Percentiles rank a stretch among this genome's conserved stretches.
phyloP scores from a whole-genome alignment of 2,329 filamentous ascomycete genomes.

The Rutstroemia sp. region DNA sequence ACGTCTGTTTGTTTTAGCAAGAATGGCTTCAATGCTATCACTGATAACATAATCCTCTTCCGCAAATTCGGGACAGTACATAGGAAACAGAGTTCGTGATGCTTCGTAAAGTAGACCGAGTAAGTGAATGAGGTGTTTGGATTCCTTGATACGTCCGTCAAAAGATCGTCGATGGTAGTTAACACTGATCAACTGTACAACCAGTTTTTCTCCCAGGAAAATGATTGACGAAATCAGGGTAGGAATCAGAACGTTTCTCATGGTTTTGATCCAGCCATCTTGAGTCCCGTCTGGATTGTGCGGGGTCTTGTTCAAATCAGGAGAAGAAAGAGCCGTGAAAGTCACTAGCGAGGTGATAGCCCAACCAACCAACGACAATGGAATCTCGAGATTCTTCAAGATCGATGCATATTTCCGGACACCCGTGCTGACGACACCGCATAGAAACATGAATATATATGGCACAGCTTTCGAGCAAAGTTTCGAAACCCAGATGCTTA shows the following conservation, averaged over 20 bases:
- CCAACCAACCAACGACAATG: constrained; percentile 63
- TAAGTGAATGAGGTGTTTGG: constrained; percentile 77
- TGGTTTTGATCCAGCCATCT: constrained; percentile 44
- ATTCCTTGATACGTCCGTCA: constrained; percentile 75
- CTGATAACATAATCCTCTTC: constrained; percentile 91
- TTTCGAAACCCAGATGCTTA: constrained; percentile 60
- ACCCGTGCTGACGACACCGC: constrained; percentile 60
- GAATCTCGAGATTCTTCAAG: constrained; percentile 55
- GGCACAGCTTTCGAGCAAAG: constrained; percentile 54
- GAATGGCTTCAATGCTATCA: constrained; percentile 67
- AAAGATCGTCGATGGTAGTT: constrained; percentile 82
- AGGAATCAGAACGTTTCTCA: constrained; percentile 60
- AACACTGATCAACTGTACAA: constrained; percentile 78
- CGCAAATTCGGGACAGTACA: constrained; percentile 83
- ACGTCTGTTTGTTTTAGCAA: constrained; percentile 47
- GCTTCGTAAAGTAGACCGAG: constrained; percentile 84
- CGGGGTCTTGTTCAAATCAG: constrained; percentile 13
- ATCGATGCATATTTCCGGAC: constrained; percentile 65
- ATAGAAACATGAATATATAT: constrained; percentile 58
- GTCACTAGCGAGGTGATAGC: constrained; percentile 54
- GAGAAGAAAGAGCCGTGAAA: constrained; percentile 48
- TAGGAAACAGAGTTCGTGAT: constrained; percentile 79
- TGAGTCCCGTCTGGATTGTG: neutral
- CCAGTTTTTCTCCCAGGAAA: constrained; percentile 67
- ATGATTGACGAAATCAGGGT: constrained; percentile 61